Conservation (phyloP, 331 rosid genomes). For the Quercus lobata region DNA sequence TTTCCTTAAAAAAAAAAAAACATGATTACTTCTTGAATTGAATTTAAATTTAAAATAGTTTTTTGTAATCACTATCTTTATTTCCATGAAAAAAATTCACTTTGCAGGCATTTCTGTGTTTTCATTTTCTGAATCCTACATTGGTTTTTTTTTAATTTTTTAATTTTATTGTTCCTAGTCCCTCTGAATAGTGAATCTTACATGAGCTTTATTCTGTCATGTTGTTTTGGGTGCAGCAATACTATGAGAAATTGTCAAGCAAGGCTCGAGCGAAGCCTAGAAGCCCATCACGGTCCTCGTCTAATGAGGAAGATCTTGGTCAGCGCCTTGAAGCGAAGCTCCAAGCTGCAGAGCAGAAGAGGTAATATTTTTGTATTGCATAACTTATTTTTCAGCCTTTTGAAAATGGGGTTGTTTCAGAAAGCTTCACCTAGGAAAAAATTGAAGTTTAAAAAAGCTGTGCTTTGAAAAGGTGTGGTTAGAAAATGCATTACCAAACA, state of each 20-base stretch:
- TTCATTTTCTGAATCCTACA: not conserved
- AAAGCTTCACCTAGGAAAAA: no score
- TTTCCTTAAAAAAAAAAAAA: no score
- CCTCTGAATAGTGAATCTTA: not conserved
- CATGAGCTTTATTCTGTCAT: not conserved
- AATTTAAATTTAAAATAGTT: not conserved
- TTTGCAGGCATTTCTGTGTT: not conserved
- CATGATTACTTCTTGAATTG: not conserved
- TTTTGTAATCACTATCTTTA: no score
- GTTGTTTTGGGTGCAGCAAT: constrained; percentile 50
- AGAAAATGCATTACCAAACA: no score
- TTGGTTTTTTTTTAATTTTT: not conserved
- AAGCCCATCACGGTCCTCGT: constrained; percentile 72
- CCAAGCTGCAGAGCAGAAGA: constrained; percentile 91
- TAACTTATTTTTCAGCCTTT: not conserved
- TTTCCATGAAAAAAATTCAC: not conserved
- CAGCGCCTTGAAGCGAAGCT: constrained; percentile 90
- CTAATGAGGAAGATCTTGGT: constrained; percentile 72
- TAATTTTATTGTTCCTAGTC: not conserved
- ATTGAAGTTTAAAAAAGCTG: no score
- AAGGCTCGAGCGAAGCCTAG: constrained; percentile 88
- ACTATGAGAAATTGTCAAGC: constrained; percentile 70
- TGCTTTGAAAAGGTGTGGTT: no score
- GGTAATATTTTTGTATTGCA: constrained; percentile 30
- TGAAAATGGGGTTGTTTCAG: no score